Percentiles rank a stretch among this genome's conserved stretches.
phyloP scores from a whole-genome alignment of 495 filamentous ascomycete genomes.

The Melanomma pulvis-pyrius region DNA sequence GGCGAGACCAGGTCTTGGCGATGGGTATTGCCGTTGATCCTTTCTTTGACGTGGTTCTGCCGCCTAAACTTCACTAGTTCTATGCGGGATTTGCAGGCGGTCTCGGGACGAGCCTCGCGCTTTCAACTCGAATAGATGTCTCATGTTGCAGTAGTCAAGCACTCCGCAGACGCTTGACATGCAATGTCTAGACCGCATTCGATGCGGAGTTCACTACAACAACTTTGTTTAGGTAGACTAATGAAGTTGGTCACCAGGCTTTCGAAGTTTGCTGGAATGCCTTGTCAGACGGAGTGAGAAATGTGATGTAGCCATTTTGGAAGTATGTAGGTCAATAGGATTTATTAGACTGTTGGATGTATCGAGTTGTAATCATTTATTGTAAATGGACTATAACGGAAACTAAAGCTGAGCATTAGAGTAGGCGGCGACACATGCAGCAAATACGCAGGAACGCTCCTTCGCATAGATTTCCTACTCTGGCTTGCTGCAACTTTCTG shows the following conservation, averaged over 20 bases:
- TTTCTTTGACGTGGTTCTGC: neutral
- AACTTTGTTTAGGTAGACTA: neutral
- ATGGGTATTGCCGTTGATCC: neutral
- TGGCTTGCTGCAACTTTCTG: neutral
- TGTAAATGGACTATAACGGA: no score
- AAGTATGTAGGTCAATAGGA: neutral
- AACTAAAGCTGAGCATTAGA: neutral
- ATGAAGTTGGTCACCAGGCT: neutral
- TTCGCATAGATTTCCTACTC: neutral
- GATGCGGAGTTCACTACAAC: neutral
- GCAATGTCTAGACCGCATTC: neutral
- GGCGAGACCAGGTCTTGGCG: neutral
- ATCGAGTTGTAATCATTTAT: neutral
- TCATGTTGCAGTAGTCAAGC: neutral
- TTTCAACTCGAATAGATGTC: neutral
- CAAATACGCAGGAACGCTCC: neutral
- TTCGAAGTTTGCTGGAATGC: neutral
- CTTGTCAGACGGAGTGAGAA: neutral
- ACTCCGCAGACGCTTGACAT: neutral
- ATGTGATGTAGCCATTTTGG: neutral
- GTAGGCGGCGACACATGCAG: neutral
- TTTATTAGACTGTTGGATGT: neutral
- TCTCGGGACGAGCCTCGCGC: constrained; percentile 23
- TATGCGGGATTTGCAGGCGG: constrained; percentile 2
- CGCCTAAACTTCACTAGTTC: constrained; percentile 3